Evolutionary conservation across 345 rosid species (phyloP), one percentile per base, ranked within the genome.

Genomic region (thale cress (Arabidopsis thaliana)): DNA sequence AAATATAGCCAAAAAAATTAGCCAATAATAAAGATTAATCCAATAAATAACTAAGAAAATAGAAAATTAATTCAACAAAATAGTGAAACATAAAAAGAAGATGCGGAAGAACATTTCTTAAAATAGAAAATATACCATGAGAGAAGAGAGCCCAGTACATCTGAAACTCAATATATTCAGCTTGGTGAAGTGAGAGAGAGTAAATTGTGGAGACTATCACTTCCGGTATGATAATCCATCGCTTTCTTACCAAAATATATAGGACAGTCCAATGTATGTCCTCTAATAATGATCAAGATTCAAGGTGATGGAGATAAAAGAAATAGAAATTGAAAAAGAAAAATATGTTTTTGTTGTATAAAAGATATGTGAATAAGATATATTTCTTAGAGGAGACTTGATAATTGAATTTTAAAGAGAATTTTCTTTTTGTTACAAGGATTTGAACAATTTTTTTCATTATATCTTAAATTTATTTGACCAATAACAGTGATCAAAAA

Each of bases 191-290:
- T 30, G 12, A 38, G 24, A 34, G 23, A 50, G 36, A 20, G 22
- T 45, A 22, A 65, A 28, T 64, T 37, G 44, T 59, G 56, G 37
- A 34, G 53, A 41, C 34, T 22, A 12, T 45, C 45, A 45, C 65
- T 45, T 33, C 30, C 14, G 16, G 63, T 49, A 20, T 20, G 8
- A 30, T 32, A 70, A 13, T 33, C 65, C 32, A 70, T 70, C 74
- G 46, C 57, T 70, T 70, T 70, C 74, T 45, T 59, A 71, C 41
- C 59, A 25, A 59, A 48, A 36, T 11, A 48, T 71, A 48, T 59
- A 59, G 32, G 55, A 70, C 36, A 7, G 59, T 44, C 74, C 23
- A 36, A 45, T 59, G 57, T 5, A 0, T 6, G 3, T 44, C 13
- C 12, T 56, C 23, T 33, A 32, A 33, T 9, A 23, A 50, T 50